A percentile compares a stretch with the other conserved stretches of the same genome.
phyloP scores from a whole-genome alignment of 345 rosid genomes.

The Capsella bursapastoris region DNA sequence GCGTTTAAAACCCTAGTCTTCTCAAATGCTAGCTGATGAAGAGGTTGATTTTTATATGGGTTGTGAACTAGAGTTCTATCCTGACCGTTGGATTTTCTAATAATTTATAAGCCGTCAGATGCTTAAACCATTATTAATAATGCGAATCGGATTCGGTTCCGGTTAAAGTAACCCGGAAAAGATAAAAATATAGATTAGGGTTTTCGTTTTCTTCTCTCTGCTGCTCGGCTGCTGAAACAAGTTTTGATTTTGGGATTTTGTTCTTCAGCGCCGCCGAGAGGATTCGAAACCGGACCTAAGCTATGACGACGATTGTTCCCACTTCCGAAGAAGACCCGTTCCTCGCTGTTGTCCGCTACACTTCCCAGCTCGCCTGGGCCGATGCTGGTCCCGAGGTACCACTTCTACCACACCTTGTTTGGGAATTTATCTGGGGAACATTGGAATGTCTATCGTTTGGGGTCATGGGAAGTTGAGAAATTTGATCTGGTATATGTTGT shows the following conservation, averaged over 20 bases:
- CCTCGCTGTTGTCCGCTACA: conserved; percentile 88
- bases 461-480: not conserved
- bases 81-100: conserved; percentile 25
- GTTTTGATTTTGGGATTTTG: conserved; percentile 2
- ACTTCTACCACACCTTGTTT: not conserved
- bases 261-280: conserved; percentile 42
- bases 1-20: conserved; percentile 19
- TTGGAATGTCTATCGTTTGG: not conserved
- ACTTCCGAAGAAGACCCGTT: conserved; percentile 95
- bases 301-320: conserved; percentile 88
- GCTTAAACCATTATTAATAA: not conserved
- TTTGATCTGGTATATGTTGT: not conserved
- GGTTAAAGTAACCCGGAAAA: conserved; percentile 18
- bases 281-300: conserved; percentile 30
- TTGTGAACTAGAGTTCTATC: conserved; percentile 1
- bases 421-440: not conserved
- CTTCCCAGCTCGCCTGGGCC: conserved; percentile 94
- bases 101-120: conserved; percentile 30
- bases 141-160: not conserved
- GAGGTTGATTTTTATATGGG: conserved; percentile 12
- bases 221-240: conserved; percentile 45
- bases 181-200: conserved; percentile 33
- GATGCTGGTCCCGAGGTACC: conserved; percentile 97
- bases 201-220: conserved; percentile 34
- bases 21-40: not conserved